A percentile compares a stretch with the other conserved stretches of the same genome.
These are phyloP conservation scores for Aureobasidium sp. DNA, from an alignment of 2,329 filamentous ascomycete species.

Conservation along the genomic window DNA sequence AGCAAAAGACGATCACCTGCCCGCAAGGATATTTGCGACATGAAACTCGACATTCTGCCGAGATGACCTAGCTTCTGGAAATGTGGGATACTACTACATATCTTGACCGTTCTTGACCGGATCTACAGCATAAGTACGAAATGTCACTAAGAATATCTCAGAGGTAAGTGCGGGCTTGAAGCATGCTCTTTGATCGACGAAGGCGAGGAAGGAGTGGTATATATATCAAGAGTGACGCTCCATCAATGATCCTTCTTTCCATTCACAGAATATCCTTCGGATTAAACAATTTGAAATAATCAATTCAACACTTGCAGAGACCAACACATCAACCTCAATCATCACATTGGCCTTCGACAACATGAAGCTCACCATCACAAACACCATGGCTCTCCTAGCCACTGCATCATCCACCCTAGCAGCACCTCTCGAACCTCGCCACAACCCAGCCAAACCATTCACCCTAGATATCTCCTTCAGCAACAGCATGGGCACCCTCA, in stretches of 20 bases:
- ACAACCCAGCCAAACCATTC: constrained; percentile 13
- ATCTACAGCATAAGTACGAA: background rate
- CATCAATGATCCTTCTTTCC: background rate
- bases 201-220: background rate
- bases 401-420: constrained; percentile 3
- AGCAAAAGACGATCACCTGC: background rate
- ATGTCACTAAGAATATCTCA: background rate
- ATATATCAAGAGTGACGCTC: background rate
- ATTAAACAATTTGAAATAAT: background rate
- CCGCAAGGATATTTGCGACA: too few relatives aligned
- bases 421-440: constrained; percentile 19
- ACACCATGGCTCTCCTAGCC: constrained; percentile 5
- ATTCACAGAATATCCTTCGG: background rate
- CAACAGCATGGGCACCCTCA: constrained; percentile 15
- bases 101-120: constrained; percentile 12
- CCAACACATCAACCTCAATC: background rate
- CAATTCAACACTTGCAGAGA: background rate
- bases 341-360: background rate
- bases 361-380: constrained; percentile 10
- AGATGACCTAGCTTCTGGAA: background rate
- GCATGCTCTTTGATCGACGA: background rate
- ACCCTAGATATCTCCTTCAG: constrained; percentile 21
- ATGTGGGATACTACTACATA: background rate
- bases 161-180: background rate
- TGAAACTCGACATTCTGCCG: background rate